These are phyloP conservation scores for Cladosporium sp. DNA, from an alignment of 2,329 filamentous ascomycete genomes.

Conservation along the genomic window DNA sequence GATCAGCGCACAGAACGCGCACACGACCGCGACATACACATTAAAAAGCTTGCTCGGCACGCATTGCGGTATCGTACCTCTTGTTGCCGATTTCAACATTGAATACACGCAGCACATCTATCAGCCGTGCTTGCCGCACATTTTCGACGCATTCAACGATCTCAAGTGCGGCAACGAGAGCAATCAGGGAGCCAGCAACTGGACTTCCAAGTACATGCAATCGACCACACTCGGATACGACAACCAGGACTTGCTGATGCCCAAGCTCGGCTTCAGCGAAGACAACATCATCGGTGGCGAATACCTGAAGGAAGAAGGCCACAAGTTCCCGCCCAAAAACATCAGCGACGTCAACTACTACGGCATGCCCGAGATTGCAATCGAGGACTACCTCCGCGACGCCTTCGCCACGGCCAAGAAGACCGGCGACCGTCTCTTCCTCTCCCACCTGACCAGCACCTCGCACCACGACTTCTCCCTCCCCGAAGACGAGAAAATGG, in stretches of 20 bases:
- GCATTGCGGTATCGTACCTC: constrained; percentile 35
- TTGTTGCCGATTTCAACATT: constrained; percentile 37
- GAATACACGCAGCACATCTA: constrained; percentile 33
- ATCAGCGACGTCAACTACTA: constrained; percentile 37
- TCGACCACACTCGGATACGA: constrained; percentile 36
- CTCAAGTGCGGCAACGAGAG: constrained; percentile 18
- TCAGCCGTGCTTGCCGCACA: constrained; percentile 36
- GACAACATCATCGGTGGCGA: constrained; percentile 28
- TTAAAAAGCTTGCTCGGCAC: constrained; percentile 36
- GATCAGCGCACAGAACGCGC: constrained; percentile 25
- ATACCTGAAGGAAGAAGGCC: constrained; percentile 19
- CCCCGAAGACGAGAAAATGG: constrained; percentile 21
- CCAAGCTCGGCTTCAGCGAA: constrained; percentile 34
- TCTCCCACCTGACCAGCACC: constrained; percentile 33
- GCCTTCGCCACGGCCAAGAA: constrained; percentile 27
- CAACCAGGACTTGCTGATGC: constrained; percentile 30
- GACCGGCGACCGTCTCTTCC: constrained; percentile 30
- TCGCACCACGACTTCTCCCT: constrained; percentile 41
- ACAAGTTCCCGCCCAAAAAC: constrained; percentile 8
- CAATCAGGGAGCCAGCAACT: constrained; percentile 6
- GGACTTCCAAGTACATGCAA: constrained; percentile 26
- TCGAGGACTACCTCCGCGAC: constrained; percentile 36
- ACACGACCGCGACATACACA: constrained; percentile 35
- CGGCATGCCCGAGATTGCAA: constrained; percentile 37
- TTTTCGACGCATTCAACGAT: constrained; percentile 33